phyloP scores from a whole-genome alignment of 306 rosid genomes.

The Inga laurina region DNA sequence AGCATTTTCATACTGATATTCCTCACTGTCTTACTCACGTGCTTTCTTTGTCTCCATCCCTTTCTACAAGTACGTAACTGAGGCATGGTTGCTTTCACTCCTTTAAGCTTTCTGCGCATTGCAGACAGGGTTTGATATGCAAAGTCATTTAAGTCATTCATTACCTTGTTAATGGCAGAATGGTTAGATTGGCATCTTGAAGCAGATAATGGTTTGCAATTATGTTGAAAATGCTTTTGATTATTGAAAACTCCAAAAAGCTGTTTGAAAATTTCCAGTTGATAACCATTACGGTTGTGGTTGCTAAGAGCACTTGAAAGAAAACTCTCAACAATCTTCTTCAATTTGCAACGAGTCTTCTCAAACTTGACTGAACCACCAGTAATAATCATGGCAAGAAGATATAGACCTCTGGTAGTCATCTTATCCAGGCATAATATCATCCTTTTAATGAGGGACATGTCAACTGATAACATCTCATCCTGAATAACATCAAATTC shows the following conservation, averaged over 20 bases:
- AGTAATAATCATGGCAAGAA: conserved; percentile 52
- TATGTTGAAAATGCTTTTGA: conserved; percentile 51
- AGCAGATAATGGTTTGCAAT: conserved; percentile 32
- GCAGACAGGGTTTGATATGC: conserved; percentile 57
- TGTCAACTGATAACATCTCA: conserved; percentile 32
- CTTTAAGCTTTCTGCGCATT: conserved; percentile 72
- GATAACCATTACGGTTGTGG: conserved; percentile 21
- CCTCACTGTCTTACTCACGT: conserved; percentile 45
- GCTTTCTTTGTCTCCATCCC: conserved; percentile 48
- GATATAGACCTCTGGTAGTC: conserved; percentile 68
- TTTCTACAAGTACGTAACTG: conserved; percentile 48
- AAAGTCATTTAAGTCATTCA: conserved; percentile 47
- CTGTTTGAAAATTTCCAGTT: conserved; percentile 39
- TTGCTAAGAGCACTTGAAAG: conserved; percentile 45
- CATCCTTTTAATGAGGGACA: conserved; percentile 34
- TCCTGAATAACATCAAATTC: conserved; percentile 38
- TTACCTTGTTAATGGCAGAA: conserved; percentile 44
- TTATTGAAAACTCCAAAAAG: conserved; percentile 54
- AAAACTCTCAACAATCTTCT: conserved; percentile 46
- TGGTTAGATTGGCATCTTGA: conserved; percentile 36
- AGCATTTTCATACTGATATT: conserved; percentile 52
- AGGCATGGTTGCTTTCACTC: conserved; percentile 40
- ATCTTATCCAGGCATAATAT: conserved; percentile 58
- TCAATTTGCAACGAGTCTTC: conserved; percentile 71
- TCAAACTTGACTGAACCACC: conserved; percentile 47